Evolutionary conservation across 202 grass and related monocot genomes (phyloP).

Genomic region (Bolboschoenoplectus hybrid): DNA sequence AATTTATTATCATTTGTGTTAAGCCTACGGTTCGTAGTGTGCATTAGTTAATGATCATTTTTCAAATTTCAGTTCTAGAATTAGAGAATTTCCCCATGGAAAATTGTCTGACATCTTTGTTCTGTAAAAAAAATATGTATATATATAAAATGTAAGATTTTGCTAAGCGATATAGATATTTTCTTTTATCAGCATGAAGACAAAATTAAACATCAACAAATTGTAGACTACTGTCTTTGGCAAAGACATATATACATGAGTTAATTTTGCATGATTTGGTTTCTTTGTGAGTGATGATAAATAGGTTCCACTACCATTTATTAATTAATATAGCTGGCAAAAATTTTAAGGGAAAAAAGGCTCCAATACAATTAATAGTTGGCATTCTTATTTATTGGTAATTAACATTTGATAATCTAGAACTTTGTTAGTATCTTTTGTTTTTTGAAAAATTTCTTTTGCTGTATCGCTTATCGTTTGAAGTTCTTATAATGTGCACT

Average conservation of each 20-base stretch:
- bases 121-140: background rate
- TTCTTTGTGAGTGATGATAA: background rate
- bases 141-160: background rate
- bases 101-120: background rate
- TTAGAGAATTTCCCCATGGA: background rate
- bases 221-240: too few species aligned
- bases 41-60: too few species aligned
- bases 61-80: too few species aligned
- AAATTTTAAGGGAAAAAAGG: background rate
- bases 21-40: too few species aligned
- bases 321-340: background rate
- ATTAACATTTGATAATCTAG: background rate
- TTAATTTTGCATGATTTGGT: background rate
- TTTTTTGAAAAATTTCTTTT: background rate
- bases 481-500: background rate
- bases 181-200: background rate
- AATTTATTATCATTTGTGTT: too few species aligned
- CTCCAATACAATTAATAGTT: background rate
- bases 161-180: background rate
- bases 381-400: background rate
- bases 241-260: too few species aligned
- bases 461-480: background rate
- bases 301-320: conserved; percentile 10
- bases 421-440: background rate
- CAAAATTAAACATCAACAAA: background rate